Base-by-base conservation (phyloP, 1,139 yeast species). In the Geotrichum carabidarum region DNA sequence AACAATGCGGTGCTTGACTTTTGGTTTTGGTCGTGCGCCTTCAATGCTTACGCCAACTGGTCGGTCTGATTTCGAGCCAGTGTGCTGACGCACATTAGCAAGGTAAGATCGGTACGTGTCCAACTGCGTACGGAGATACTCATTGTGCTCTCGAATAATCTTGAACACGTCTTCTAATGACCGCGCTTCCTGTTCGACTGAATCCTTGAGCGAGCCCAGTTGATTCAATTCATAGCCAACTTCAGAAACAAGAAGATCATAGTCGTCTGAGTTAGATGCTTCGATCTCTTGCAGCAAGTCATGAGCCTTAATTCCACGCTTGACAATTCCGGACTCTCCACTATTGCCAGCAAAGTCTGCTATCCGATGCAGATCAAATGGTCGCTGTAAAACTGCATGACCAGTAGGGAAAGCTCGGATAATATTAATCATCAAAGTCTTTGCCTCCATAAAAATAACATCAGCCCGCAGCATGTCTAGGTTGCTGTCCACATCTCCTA, bases 381-480 rank as follows among this genome's bases (percentile, higher is more conserved):
- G 73, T 18, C 64, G 56, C 5, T 58, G 60, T 12, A 68, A 58
- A 15, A 65, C 63, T 8, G 65, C 60, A 48, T 66, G 68, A 8
- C 65, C 66, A 0, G 68, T 61, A 0, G 74, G 74, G 53, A 71
- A 66, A 4, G 73, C 68, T 17, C 75, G 66, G 31, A 72, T 68
- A 31, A 72, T 70, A 53, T 72, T 73, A 36, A 71, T 69, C 63
- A 72, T 64, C 7, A 70, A 60, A 7, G 74, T 63, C 59, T 72
- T 72, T n/a, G 73, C 68, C 51, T 72, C 74, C 70, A 70, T 68
- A 53, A 71, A 71, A 8, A 70, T 62, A 45, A 71, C 68, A 56
- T 71, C 74, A 0, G 71, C 67, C n/a, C 71, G 63, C 38, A 69
- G 61, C 53, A 69, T 62, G 50, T 69, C 72, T 31, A 68, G 60